Conservation (phyloP, 1,284 basidiomycete genomes). For the Fomitopsis pinicola region DNA sequence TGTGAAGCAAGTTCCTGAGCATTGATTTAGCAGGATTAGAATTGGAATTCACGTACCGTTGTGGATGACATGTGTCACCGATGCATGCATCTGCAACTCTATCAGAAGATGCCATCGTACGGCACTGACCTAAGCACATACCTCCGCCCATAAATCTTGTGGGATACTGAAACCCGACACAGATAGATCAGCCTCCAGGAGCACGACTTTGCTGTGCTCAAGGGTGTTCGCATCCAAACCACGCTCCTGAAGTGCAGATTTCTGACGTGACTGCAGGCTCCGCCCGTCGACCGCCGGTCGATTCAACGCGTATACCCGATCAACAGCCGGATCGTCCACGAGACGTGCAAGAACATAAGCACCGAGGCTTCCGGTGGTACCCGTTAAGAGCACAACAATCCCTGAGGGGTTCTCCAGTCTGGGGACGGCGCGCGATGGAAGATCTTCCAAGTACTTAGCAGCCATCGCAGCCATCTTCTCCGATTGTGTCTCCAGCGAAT, state of each 20-base stretch:
- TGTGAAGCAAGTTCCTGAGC: conserved; percentile 24
- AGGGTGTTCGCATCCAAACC: conserved; percentile 21
- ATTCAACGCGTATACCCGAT: conserved; percentile 28
- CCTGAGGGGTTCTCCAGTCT: not conserved
- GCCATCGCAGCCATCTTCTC: conserved; percentile 26
- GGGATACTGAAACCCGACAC: conserved; percentile 20
- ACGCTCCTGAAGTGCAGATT: conserved; percentile 17
- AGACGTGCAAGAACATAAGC: conserved; percentile 25
- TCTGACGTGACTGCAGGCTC: conserved; percentile 19
- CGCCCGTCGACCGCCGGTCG: conserved; percentile 12
- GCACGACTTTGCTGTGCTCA: conserved; percentile 20
- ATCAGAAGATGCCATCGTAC: conserved; percentile 5
- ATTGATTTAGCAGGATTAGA: too few relatives aligned
- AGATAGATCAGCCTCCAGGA: conserved; percentile 25
- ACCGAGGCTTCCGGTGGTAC: conserved; percentile 32
- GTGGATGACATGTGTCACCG: conserved; percentile 28
- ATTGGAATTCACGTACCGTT: conserved; percentile 9
- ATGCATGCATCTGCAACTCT: conserved; percentile 13
- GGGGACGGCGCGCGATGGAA: conserved; percentile 14
- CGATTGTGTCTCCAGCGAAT: conserved; percentile 6
- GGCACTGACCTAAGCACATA: conserved; percentile 6
- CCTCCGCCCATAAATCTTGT: conserved; percentile 20
- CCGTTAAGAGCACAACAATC: conserved; percentile 28
- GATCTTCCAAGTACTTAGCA: conserved; percentile 26
- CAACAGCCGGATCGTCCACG: conserved; percentile 14